phyloP scores from a whole-genome alignment of 2,329 filamentous ascomycete genomes.

The Pleurostoma richardsiae region DNA sequence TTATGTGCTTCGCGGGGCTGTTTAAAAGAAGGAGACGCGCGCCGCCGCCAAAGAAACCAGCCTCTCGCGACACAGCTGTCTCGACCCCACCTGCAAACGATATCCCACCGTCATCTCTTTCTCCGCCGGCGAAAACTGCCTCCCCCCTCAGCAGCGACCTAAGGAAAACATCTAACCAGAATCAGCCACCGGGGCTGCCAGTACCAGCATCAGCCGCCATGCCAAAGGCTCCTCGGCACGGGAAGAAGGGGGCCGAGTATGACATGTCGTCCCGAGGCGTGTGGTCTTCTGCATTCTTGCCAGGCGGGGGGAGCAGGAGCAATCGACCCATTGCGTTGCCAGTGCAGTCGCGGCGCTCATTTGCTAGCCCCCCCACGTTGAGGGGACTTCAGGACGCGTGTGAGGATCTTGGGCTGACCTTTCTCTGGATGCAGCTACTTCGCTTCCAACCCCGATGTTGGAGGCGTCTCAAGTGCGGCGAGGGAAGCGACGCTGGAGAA shows the following conservation, averaged over 20 bases:
- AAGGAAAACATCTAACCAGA: no score
- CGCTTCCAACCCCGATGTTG: not conserved
- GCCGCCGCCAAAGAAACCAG: no score
- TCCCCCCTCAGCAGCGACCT: no score
- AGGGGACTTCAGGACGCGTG: no score
- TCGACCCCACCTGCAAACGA: not conserved
- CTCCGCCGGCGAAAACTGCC: not conserved
- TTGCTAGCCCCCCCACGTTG: no score
- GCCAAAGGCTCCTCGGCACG: not conserved
- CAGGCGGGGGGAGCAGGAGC: not conserved
- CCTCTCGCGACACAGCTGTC: slow-evolving; percentile 1
- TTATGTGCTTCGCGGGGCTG: no score
- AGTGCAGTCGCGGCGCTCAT: no score
- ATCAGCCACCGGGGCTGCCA: no score
- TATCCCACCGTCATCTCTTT: not conserved
- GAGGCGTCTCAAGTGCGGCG: not conserved
- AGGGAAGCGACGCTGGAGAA: slow-evolving; percentile 33
- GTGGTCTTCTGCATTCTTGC: slow-evolving; percentile 5
- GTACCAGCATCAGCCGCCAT: not conserved
- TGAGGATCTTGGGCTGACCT: no score
- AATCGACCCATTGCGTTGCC: no score
- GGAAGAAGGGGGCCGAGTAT: not conserved
- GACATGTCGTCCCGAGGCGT: not conserved
- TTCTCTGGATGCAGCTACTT: not conserved
- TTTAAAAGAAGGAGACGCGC: no score